Conservation (phyloP, 176 grass and related monocot genomes). For the Metroxylon sagu region DNA sequence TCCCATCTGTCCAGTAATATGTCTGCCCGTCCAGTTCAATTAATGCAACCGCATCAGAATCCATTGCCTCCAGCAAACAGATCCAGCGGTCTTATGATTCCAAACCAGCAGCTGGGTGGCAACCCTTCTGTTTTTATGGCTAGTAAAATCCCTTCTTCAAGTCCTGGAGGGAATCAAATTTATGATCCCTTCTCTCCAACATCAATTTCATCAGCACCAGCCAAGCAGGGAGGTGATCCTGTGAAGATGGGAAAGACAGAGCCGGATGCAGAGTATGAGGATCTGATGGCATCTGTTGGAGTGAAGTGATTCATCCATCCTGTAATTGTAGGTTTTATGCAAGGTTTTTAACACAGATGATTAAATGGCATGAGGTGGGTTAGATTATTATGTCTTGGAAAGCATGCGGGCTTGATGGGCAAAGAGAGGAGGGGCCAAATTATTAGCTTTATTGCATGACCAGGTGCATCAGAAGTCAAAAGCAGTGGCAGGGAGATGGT, state of each 20-base stretch:
- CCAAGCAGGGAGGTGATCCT: constrained; percentile 14
- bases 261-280: constrained; percentile 51
- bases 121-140: constrained; percentile 4
- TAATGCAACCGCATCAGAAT: constrained; percentile 25
- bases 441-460: too few species aligned
- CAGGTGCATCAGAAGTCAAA: too few species aligned
- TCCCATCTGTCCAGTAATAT: constrained; percentile 20
- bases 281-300: constrained; percentile 72
- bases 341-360: too few species aligned
- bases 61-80: constrained; percentile 17
- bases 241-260: constrained; percentile 25
- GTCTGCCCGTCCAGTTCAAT: constrained; percentile 27
- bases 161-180: constrained; percentile 31
- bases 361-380: too few species aligned
- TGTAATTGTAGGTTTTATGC: too few species aligned
- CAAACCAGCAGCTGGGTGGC: neutral
- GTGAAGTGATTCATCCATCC: constrained; percentile 29
- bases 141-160: constrained; percentile 4
- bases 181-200: constrained; percentile 60
- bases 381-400: too few species aligned
- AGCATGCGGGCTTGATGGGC: too few species aligned
- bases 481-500: too few species aligned
- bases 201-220: constrained; percentile 9
- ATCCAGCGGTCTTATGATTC: neutral
- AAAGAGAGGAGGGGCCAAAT: too few species aligned